Evolutionary conservation across 345 rosid species (phyloP), one percentile per base, ranked within the genome.

Genomic region (Gossypium bickii): DNA sequence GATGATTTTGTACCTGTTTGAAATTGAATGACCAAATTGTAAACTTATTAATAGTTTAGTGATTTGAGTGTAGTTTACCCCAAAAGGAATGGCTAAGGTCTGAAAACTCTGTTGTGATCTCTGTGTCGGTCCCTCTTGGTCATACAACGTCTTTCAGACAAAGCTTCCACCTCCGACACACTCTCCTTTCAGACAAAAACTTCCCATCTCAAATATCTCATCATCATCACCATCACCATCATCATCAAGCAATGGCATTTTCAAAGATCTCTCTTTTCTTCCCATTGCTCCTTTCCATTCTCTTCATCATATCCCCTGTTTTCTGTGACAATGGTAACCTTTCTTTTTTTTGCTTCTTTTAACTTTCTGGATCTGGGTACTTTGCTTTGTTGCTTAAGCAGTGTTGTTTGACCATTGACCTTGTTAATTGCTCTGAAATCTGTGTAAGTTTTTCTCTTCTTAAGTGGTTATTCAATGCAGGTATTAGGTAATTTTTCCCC

Each of bases 191-290:
- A 44, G 70, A 43, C 49, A 44, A 61, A 43, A 44, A 65, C 70
- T 25, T 22, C 64, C 64, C 15, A 11, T 25, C 57, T 25, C 18
- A 34, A 15, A 60, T 57, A 57, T 57, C 29, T 68, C 72, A 22
- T 12, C 56, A 27, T 34, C 45, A 27, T 61, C 34, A 16, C 17
- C 45, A 27, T 61, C 34, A 16, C 17, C 72, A 12, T 22, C 56
- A 27, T 34, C 45, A 60, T 29, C 34, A 16, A 71, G 47, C 79
- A 79, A 92, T 90, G 98, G 84, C 87, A 58, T 71, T 84, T 51
- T 51, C 84, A 48, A 72, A 73, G 58, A 75, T 82, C 76, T 74
- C 51, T 44, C 80, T 85, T 74, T 74, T 80, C 71, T 75, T 86
- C 58, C 8, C 43, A 25, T 27, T 60, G 17, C 78, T 85, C 73